A percentile compares a stretch with the other conserved stretches of the same genome.
Evolutionary conservation across 1,284 basidiomycete genomes (phyloP).

Genomic region (Cryptococcus sp.): DNA sequence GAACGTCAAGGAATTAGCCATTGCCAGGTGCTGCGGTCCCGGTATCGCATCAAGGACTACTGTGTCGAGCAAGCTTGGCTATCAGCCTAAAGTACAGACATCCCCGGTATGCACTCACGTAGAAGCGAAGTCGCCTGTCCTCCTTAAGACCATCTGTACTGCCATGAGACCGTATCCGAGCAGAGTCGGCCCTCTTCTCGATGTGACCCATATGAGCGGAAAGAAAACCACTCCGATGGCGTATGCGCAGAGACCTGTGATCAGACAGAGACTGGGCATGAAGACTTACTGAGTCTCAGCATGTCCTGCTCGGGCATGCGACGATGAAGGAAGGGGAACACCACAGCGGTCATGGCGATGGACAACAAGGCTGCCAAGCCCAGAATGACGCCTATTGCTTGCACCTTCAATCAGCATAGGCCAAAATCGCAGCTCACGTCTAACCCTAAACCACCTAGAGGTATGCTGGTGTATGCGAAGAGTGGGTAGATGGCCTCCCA

Average conservation of each 20-base stretch:
- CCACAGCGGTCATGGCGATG: conserved; percentile 33
- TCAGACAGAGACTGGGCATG: neutral
- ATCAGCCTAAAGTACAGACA: neutral
- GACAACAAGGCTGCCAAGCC: conserved; percentile 28
- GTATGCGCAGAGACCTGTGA: conserved; percentile 26
- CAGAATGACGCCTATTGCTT: conserved; percentile 30
- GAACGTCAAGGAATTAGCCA: conserved; percentile 37
- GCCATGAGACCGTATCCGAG: conserved; percentile 16
- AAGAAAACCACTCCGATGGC: conserved; percentile 26
- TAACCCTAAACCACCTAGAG: conserved; percentile 32
- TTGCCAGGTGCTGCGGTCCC: conserved; percentile 29
- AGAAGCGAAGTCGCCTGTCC: conserved; percentile 30
- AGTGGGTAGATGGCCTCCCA: conserved; percentile 39
- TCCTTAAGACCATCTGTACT: conserved; percentile 30
- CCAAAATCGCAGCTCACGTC: conserved; percentile 13
- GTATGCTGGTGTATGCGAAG: conserved; percentile 31
- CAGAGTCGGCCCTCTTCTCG: neutral
- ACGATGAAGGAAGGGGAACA: conserved; percentile 31
- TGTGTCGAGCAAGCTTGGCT: conserved; percentile 29
- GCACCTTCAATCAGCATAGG: conserved; percentile 15
- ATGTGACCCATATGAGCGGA: conserved; percentile 28
- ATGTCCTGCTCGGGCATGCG: conserved; percentile 17
- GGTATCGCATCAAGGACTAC: conserved; percentile 34
- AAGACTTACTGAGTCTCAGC: conserved; percentile 18
- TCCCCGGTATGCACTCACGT: conserved; percentile 21